A percentile compares a stretch with the other conserved stretches of the same genome.
phyloP scores from a whole-genome alignment of 768 basidiomycete species.

The Chalciporus pseudorubinellus region DNA sequence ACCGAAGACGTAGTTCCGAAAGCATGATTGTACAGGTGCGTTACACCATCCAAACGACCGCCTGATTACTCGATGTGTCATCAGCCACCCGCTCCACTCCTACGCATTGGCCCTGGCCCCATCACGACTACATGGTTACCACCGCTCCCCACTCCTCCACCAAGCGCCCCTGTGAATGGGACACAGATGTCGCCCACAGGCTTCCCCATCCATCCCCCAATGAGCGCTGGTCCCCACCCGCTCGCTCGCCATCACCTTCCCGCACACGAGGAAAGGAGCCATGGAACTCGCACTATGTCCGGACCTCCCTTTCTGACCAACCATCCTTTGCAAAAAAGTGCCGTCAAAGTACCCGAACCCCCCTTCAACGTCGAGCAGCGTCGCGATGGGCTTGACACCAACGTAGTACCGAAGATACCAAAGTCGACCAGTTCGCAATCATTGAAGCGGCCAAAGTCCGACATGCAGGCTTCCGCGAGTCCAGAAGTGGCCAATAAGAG shows the following conservation, averaged over 20 bases:
- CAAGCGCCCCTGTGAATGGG: constrained; percentile 4
- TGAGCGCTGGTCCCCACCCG: constrained; percentile 8
- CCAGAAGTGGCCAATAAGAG: constrained; percentile 20
- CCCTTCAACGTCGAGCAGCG: neutral
- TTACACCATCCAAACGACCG: neutral
- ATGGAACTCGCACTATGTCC: constrained; percentile 4
- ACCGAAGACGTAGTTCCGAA: constrained; percentile 19
- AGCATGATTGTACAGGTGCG: constrained; percentile 18
- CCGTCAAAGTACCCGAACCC: constrained; percentile 1
- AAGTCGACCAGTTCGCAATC: constrained; percentile 1
- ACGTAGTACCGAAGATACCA: neutral
- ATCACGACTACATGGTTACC: constrained; percentile 15
- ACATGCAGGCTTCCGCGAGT: constrained; percentile 1
- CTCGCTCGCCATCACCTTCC: constrained; percentile 1
- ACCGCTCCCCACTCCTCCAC: constrained; percentile 23
- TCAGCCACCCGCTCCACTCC: constrained; percentile 15
- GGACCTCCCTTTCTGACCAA: constrained; percentile 4
- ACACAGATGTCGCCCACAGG: constrained; percentile 8
- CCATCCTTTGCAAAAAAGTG: neutral
- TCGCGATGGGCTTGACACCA: neutral
- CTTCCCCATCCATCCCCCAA: constrained; percentile 11
- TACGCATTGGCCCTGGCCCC: constrained; percentile 9
- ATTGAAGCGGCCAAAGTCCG: constrained; percentile 20
- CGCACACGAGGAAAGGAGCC: neutral
- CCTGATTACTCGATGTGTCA: neutral